A percentile compares a stretch with the other conserved stretches of the same genome.
These are phyloP conservation scores for Penicillium sp. DNA, from an alignment of 2,329 filamentous ascomycete species.

Conservation along the genomic window DNA sequence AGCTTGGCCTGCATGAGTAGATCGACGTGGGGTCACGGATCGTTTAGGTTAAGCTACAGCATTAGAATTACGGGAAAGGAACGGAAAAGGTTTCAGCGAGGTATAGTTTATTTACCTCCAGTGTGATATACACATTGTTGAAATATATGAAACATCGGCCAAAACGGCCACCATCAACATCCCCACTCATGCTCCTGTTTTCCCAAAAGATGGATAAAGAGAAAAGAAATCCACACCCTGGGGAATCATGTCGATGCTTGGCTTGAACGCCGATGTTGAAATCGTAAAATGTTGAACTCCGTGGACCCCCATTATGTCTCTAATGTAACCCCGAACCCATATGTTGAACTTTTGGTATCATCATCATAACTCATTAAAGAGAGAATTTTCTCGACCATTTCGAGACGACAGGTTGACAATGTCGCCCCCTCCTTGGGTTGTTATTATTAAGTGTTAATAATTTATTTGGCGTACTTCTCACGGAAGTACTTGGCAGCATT, in stretches of 20 bases:
- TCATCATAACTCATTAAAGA: conserved; percentile 46
- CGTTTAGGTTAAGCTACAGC: background rate
- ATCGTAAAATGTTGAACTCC: conserved; percentile 53
- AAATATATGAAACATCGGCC: conserved; percentile 36
- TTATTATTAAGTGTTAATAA: conserved; percentile 24
- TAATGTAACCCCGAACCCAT: conserved; percentile 45
- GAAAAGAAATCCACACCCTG: conserved; percentile 21
- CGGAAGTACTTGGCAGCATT: conserved; percentile 98
- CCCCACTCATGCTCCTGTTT: conserved; percentile 24
- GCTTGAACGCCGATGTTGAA: conserved; percentile 54
- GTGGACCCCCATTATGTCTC: conserved; percentile 40
- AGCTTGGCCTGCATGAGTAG: background rate
- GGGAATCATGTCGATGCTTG: conserved; percentile 25
- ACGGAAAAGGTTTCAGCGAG: conserved; percentile 9
- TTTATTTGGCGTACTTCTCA: conserved; percentile 68
- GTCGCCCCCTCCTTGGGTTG: conserved; percentile 36
- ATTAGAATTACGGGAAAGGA: background rate
- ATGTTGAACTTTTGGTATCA: conserved; percentile 51
- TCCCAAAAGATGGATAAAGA: conserved; percentile 18
- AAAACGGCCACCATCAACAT: conserved; percentile 23
- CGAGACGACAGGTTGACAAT: conserved; percentile 45
- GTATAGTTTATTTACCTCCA: conserved; percentile 22
- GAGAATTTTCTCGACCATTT: conserved; percentile 28
- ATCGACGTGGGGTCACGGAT: background rate
- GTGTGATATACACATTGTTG: conserved; percentile 41